Evolutionary conservation across 108 stramenopile genomes (phyloP).

Genomic region (Pseudonitzschia delicatissima): DNA sequence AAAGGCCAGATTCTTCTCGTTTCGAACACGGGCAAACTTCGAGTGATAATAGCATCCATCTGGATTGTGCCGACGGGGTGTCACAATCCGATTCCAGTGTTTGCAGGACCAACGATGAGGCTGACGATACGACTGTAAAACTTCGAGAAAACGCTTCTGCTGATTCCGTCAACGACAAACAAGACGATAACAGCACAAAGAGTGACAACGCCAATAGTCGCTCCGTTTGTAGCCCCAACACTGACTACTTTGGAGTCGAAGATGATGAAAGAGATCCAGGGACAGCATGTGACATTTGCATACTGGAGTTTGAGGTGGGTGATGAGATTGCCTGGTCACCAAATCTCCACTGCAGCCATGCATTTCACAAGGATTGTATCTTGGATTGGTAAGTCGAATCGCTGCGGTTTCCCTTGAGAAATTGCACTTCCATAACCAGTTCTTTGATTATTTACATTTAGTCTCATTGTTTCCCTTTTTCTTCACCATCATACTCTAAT

Average conservation of each 20-base stretch:
- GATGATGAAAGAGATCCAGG: constrained; percentile 17
- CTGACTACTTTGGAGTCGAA: constrained; percentile 8
- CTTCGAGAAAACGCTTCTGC: background rate
- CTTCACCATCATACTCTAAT: background rate
- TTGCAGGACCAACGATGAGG: too few relatives aligned
- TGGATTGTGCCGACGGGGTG: too few relatives aligned
- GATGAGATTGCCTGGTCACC: constrained; percentile 46
- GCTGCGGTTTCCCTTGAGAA: background rate
- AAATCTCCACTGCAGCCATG: constrained; percentile 38
- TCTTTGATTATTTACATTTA: background rate
- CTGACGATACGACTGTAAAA: too few relatives aligned
- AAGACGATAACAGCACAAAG: background rate
- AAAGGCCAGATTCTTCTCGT: too few relatives aligned
- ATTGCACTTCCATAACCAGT: background rate
- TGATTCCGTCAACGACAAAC: background rate
- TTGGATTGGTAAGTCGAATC: constrained; percentile 36
- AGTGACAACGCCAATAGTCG: background rate
- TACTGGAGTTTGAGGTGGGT: constrained; percentile 43
- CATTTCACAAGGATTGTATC: constrained; percentile 55
- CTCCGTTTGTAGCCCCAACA: background rate
- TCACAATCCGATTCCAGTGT: too few relatives aligned
- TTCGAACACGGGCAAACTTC: background rate
- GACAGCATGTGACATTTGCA: constrained; percentile 50
- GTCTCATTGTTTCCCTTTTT: background rate
- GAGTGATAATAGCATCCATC: too few relatives aligned